Evolutionary conservation across 306 rosid genomes (phyloP).

Genomic region (Dryas alaskensis): DNA sequence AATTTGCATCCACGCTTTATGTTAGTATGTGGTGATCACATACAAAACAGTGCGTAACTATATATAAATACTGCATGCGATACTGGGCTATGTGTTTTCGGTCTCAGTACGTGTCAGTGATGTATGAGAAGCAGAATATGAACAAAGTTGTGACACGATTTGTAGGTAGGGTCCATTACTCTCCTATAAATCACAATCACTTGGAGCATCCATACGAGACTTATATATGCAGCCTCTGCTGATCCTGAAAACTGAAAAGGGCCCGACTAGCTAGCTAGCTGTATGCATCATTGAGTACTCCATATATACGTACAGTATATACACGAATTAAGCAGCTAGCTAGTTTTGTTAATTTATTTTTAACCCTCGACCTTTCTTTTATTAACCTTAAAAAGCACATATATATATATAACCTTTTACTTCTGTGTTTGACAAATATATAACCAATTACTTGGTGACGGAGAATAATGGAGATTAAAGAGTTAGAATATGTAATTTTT

Average conservation of each 20-base stretch:
- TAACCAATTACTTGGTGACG: too few species aligned
- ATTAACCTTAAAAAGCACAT: too few species aligned
- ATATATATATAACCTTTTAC: too few species aligned
- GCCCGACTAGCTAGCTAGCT: neutral
- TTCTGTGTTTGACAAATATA: too few species aligned
- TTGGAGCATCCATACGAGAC: neutral
- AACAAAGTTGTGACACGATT: conserved; percentile 20
- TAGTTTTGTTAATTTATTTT: too few species aligned
- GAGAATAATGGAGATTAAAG: too few species aligned
- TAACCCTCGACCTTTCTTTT: too few species aligned
- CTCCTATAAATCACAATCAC: conserved; percentile 13
- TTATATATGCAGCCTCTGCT: neutral
- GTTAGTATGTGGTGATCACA: neutral
- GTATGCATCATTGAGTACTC: too few species aligned
- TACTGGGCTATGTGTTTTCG: neutral
- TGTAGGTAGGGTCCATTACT: conserved; percentile 14
- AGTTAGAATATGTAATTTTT: too few species aligned
- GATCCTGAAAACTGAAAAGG: neutral
- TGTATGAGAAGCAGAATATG: conserved; percentile 12
- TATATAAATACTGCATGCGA: neutral
- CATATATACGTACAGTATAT: too few species aligned
- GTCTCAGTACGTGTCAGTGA: conserved; percentile 9
- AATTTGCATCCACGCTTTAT: too few species aligned
- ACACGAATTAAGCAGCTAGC: too few species aligned
- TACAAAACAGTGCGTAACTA: neutral